Conservation (phyloP, 1,284 basidiomycete species). For the Trametes hirsuta region DNA sequence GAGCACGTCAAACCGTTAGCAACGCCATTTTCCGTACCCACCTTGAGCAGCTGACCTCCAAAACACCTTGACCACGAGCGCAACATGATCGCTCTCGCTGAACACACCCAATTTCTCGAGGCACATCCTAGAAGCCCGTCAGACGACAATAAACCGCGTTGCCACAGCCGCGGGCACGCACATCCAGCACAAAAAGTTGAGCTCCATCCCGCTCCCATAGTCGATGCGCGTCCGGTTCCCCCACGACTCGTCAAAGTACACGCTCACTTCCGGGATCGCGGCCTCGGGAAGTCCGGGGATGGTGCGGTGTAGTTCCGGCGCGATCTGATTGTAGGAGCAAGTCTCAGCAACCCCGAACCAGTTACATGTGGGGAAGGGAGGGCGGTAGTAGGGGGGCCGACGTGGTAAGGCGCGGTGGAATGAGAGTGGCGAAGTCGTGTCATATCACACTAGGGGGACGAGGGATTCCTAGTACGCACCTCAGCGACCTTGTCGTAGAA, state of each 20-base stretch:
- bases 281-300: slow-evolving; percentile 63
- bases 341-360: background rate
- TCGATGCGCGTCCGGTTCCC: slow-evolving; percentile 93
- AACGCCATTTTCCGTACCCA: background rate
- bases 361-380: background rate
- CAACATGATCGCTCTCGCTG: slow-evolving; percentile 67
- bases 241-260: slow-evolving; percentile 90
- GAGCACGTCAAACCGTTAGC: background rate
- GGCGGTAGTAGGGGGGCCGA: background rate
- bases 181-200: slow-evolving; percentile 98
- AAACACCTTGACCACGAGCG: slow-evolving; percentile 86
- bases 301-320: slow-evolving; percentile 55
- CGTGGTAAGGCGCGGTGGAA: background rate
- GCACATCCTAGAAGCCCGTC: slow-evolving; percentile 65
- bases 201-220: slow-evolving; percentile 99
- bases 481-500: slow-evolving; percentile 86
- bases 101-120: slow-evolving; percentile 78
- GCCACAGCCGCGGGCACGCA: slow-evolving; percentile 43
- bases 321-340: slow-evolving; percentile 35
- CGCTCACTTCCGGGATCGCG: slow-evolving; percentile 68
- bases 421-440: background rate
- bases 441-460: background rate
- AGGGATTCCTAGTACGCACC: slow-evolving; percentile 45
- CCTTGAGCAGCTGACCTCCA: slow-evolving; percentile 68
- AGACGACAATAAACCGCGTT: background rate